These are phyloP conservation scores for Brassica balearica DNA, from an alignment of 441 rosid genomes.

Conservation along the genomic window DNA sequence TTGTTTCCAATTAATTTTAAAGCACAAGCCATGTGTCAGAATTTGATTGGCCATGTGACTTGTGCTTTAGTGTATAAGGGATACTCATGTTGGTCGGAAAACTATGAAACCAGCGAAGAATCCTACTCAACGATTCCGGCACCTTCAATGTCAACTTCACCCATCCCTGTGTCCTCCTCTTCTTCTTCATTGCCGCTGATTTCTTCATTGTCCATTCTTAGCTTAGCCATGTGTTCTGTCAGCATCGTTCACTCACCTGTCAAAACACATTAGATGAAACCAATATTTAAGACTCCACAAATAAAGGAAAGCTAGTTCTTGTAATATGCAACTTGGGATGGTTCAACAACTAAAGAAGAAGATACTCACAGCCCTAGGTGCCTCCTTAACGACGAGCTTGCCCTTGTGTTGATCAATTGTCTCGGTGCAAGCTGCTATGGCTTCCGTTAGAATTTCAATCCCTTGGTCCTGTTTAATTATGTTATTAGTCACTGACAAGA, in stretches of 20 bases:
- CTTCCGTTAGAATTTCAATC: conserved; percentile 68
- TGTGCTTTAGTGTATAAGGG: not conserved
- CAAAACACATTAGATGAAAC: not conserved
- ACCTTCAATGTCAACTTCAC: conserved; percentile 59
- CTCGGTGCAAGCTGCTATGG: conserved; percentile 79
- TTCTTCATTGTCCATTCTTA: conserved; percentile 79
- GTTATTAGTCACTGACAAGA: not conserved
- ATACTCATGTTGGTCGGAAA: too few relatives aligned
- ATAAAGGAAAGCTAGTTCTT: too few relatives aligned
- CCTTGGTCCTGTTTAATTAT: conserved; percentile 81
- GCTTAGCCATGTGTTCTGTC: conserved; percentile 93
- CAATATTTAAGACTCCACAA: too few relatives aligned
- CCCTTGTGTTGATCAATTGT: conserved; percentile 86
- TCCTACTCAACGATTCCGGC: too few relatives aligned
- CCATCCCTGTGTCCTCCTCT: conserved; percentile 96
- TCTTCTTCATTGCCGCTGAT: conserved; percentile 96
- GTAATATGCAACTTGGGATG: too few relatives aligned
- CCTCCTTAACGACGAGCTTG: conserved; percentile 85
- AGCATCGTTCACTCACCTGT: conserved; percentile 96
- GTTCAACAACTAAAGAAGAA: not conserved
- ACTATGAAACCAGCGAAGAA: too few relatives aligned
- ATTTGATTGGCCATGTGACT: not conserved
- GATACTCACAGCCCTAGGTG: conserved; percentile 88
- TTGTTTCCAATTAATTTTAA: not conserved
- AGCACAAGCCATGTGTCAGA: not conserved